Evolutionary conservation across 192 early-diverging fungal genomes (phyloP), one percentile per base, ranked within the genome.

Genomic region (Ambispora gerdemannii): DNA sequence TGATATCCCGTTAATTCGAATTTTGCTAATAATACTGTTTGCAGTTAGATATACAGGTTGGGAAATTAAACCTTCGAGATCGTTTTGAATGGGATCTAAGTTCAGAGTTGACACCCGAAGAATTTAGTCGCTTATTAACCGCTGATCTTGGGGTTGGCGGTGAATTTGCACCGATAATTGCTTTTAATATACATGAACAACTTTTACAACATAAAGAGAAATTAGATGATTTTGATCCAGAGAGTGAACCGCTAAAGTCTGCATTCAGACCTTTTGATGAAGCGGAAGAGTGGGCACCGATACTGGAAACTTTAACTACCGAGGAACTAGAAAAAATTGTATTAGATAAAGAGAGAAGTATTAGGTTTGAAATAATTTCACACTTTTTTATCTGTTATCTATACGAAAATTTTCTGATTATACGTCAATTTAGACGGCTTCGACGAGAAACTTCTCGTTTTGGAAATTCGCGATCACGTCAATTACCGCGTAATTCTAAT

Each of bases 1-100:
- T 43, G 13, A 77, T 74, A n/a, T n/a, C n/a, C n/a, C n/a, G n/a
- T n/a, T n/a, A n/a, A n/a, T n/a, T n/a, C n/a, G n/a, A n/a, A n/a
- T n/a, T n/a, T n/a, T n/a, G n/a, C n/a, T n/a, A n/a, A n/a, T n/a
- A n/a, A n/a, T n/a, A n/a, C n/a, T n/a, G n/a, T 51, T 19, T 71
- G 13, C 74, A 91, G 84, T 79, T 96, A 30, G 93, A 96, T 77
- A 66, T 96, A 20, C 89, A 96, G 73, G 89, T 94, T 1, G 94
- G 92, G 24, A 77, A 87, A 51, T 76, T 91, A 20, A 86, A 92
- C 73, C 75, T 94, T 38, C 80, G 88, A n/a, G 95, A 97, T 74
- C 84, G 88, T 10, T 89, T 97, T 68, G 94, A 96, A 82, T 97
- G 95, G 95, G 93, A 95, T 52, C 81, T 96, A 19, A 82, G 79